Evolutionary conservation across 805 yeast species (phyloP).

Genomic region (Suhomyces sp.): DNA sequence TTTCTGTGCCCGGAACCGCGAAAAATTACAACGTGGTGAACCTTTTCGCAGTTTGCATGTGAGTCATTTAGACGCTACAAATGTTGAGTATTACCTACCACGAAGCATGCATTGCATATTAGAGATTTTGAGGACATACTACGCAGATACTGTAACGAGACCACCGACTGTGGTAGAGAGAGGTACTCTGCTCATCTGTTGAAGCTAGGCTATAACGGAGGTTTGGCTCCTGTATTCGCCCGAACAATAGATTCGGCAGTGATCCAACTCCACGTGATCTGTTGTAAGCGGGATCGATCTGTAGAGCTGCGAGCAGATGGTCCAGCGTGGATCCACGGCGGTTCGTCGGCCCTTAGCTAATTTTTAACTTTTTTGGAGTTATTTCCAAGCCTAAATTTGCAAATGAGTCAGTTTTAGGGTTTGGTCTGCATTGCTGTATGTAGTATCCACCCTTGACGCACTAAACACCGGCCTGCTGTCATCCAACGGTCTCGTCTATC

Average conservation of each 20-base stretch:
- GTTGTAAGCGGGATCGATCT: constrained; percentile 3
- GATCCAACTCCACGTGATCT: constrained; percentile 1
- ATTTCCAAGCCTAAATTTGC: background rate
- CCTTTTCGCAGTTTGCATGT: constrained; percentile 3
- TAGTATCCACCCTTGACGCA: background rate
- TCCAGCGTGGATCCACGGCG: background rate
- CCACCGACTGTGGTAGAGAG: background rate
- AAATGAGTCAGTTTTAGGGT: background rate
- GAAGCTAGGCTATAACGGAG: background rate
- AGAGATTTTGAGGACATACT: background rate
- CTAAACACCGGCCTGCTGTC: background rate
- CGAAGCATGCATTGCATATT: background rate
- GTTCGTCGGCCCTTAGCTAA: background rate
- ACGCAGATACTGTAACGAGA: background rate
- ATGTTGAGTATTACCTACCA: background rate
- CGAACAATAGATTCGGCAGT: background rate
- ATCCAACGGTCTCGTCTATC: background rate
- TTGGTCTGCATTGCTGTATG: background rate
- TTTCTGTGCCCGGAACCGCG: constrained; percentile 1
- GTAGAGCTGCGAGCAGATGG: background rate
- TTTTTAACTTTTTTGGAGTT: background rate
- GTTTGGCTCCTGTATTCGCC: background rate
- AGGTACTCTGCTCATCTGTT: background rate
- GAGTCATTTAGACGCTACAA: constrained; percentile 1
- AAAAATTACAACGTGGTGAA: constrained; percentile 4